phyloP scores from a whole-genome alignment of 495 filamentous ascomycete species.

The Aspergillus hancockii region DNA sequence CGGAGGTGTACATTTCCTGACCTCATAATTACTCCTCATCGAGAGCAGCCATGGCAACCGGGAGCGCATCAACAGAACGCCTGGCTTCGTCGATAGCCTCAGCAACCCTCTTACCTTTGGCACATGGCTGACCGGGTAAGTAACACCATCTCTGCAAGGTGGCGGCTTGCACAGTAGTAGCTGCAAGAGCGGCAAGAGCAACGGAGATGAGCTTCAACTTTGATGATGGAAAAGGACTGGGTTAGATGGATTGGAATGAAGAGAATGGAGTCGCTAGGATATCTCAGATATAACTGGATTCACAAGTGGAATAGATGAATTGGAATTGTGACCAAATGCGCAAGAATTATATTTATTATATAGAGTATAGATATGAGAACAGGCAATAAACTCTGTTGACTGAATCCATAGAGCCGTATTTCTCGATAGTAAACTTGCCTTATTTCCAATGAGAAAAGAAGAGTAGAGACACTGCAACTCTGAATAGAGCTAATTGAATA shows the following conservation, averaged over 20 bases:
- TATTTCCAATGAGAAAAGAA: conserved; percentile 8
- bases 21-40: conserved; percentile 23
- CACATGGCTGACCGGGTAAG: conserved; percentile 35
- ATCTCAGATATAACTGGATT: not conserved
- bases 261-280: conserved; percentile 8
- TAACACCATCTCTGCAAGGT: conserved; percentile 37
- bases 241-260: conserved; percentile 6
- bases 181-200: conserved; percentile 39
- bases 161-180: conserved; percentile 36
- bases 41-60: conserved; percentile 44
- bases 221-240: not conserved
- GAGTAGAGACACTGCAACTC: not conserved
- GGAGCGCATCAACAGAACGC: conserved; percentile 53
- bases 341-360: conserved; percentile 8
- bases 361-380: not conserved
- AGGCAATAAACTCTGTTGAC: not conserved
- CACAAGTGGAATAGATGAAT: conserved; percentile 6
- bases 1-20: not conserved
- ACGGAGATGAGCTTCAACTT: conserved; percentile 53
- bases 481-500: conserved; percentile 9
- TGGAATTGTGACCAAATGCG: conserved; percentile 6
- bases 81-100: conserved; percentile 40
- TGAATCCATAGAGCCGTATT: not conserved
- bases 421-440: not conserved
- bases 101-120: conserved; percentile 35